Evolutionary conservation across 768 basidiomycete genomes (phyloP).

Genomic region (Nidula microcarpa): DNA sequence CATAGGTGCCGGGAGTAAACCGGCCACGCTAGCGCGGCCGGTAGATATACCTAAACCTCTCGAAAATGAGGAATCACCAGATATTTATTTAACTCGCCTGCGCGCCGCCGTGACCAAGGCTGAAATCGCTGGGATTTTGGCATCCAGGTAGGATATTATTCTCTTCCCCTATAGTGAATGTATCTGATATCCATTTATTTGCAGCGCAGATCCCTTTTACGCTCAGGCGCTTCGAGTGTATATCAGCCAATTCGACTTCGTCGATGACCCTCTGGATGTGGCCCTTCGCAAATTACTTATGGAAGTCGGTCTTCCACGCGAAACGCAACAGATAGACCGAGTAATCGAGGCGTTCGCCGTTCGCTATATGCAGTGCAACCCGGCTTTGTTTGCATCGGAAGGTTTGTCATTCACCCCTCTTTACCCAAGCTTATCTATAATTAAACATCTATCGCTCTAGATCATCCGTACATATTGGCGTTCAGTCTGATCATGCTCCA

Average conservation of each 20-base stretch:
- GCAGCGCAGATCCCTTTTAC: slow-evolving; percentile 72
- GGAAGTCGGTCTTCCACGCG: slow-evolving; percentile 87
- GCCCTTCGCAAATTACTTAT: slow-evolving; percentile 87
- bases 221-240: slow-evolving; percentile 65
- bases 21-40: slow-evolving; percentile 45
- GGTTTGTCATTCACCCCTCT: slow-evolving; percentile 39
- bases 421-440: slow-evolving; percentile 70
- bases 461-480: slow-evolving; percentile 92
- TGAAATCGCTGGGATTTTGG: slow-evolving; percentile 78
- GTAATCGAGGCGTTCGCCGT: slow-evolving; percentile 94
- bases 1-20: no score
- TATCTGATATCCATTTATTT: slow-evolving; percentile 2
- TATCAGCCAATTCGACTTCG: slow-evolving; percentile 76
- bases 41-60: slow-evolving; percentile 37
- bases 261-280: slow-evolving; percentile 81
- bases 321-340: slow-evolving; percentile 98
- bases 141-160: slow-evolving; percentile 59
- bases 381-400: slow-evolving; percentile 70
- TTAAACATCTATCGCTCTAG: slow-evolving; percentile 65
- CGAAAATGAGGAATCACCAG: slow-evolving; percentile 64
- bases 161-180: neutral
- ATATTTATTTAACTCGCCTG: slow-evolving; percentile 65
- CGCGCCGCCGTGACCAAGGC: slow-evolving; percentile 63
- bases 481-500: slow-evolving; percentile 99
- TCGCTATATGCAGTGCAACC: slow-evolving; percentile 82